Percentiles rank a stretch among this genome's conserved stretches.
Conservation (phyloP, 495 filamentous ascomycete genomes). For the Choiromyces venosus region DNA sequence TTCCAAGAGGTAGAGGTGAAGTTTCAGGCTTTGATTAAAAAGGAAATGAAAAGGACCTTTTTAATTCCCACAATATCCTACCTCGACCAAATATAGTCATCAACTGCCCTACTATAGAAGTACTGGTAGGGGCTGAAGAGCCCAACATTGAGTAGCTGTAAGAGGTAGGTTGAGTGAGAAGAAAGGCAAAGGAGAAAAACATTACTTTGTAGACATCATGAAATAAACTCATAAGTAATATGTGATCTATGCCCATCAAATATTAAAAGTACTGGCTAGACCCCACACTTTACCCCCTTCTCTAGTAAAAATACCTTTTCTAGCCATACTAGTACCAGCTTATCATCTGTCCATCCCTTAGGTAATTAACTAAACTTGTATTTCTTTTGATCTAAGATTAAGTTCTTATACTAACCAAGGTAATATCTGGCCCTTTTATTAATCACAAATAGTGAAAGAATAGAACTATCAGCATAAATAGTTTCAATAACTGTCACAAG, state of each 20-base stretch:
- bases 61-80: no score
- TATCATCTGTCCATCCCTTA: no score
- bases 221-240: constrained; percentile 8
- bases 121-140: no score
- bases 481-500: constrained; percentile 16
- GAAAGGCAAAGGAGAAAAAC: no score
- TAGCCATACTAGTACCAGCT: no score
- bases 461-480: constrained; percentile 10
- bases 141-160: constrained; percentile 12
- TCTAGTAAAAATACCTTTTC: no score
- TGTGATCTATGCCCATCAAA: constrained; percentile 17
- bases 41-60: no score
- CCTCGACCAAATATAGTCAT: constrained; percentile 2
- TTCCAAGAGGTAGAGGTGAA: no score
- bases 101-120: constrained; percentile 8
- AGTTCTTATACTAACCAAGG: constrained; percentile 9
- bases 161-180: constrained; percentile 8
- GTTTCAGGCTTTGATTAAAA: no score
- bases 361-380: no score
- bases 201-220: constrained; percentile 8
- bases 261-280: constrained; percentile 9
- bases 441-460: constrained; percentile 9
- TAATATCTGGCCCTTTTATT: constrained; percentile 9
- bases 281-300: no score
- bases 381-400: no score